Base-by-base conservation (phyloP, 2,329 filamentous ascomycete genomes). In the Arthrinium puccinioides region DNA sequence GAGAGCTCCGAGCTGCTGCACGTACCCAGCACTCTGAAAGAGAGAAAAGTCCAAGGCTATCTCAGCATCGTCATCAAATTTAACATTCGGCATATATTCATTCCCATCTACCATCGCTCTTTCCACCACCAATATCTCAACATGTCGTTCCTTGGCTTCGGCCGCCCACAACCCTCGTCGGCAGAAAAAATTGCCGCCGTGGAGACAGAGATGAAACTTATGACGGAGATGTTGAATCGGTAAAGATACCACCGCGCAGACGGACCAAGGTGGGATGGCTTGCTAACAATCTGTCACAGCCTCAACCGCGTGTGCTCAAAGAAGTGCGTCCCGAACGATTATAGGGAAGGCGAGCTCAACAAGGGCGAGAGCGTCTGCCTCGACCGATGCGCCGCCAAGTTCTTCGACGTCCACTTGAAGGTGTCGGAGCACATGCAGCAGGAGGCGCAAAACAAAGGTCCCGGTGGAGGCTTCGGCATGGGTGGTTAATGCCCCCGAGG, bases 311-410 rank as follows among this genome's bases (percentile, higher is more conserved):
- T 87, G 45, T 98, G 92, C 78, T 80, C 85, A 50, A 80, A 84
- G 61, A 98, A 98, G 73, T 98, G 92, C 69, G 78, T 98, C 52
- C 90, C 90, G 45, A 74, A 70, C 56, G 81, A 90, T 55, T 98
- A 97, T 79, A 87, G 88, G 62, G 92, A 98, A 71, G 80, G 78
- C 62, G 90, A 98, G 54, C 81, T 98, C 56, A 95, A 96, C 79
- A 98, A 98, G 72, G 94, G 89, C 74, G 92, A 98, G 69, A 88
- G 84, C 51, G 92, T 98, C 53, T 98, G 94, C 71, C 81, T 98
- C 52, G 92, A 98, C 70, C 87, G 92, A 57, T 98, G 94, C 69
- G 86, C 94, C 41, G 77, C 85, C 59, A 98, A 98, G 72, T 98
- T 97, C 73, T 96, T 98, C 69, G 90, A 97, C 54, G 89, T 95